A percentile compares a stretch with the other conserved stretches of the same genome.
These are phyloP conservation scores for Eugenia klotzschiana DNA, from an alignment of 441 rosid genomes.

Conservation along the genomic window DNA sequence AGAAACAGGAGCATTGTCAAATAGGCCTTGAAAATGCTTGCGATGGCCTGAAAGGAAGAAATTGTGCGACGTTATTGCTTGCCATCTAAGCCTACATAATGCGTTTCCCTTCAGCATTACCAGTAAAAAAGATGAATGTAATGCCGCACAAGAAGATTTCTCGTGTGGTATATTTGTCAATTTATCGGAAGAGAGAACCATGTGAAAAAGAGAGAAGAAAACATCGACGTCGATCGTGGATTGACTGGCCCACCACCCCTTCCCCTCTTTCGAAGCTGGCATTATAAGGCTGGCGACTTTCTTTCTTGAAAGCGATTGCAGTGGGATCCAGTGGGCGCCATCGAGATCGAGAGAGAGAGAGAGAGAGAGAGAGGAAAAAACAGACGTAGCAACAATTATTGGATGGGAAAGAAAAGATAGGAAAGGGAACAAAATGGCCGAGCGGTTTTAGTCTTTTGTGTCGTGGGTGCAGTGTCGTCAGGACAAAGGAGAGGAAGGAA, in stretches of 20 bases:
- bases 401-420: conserved; percentile 3
- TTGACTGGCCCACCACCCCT: conserved; percentile 4
- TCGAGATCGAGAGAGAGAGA: neutral
- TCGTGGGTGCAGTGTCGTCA: neutral
- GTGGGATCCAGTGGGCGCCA: conserved; percentile 31
- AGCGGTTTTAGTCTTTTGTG: neutral
- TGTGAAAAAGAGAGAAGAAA: neutral
- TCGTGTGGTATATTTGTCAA: neutral
- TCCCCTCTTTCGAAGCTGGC: conserved; percentile 10
- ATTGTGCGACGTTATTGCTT: too few species aligned
- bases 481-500: neutral
- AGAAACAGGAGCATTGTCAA: too few species aligned
- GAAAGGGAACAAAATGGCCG: neutral
- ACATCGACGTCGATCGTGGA: neutral
- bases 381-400: neutral
- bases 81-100: neutral
- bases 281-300: conserved; percentile 15
- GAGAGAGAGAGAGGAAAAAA: neutral
- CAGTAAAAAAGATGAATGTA: neutral
- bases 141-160: neutral
- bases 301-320: conserved; percentile 28
- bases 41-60: too few species aligned
- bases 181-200: neutral
- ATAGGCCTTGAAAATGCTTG: too few species aligned
- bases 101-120: neutral